A percentile compares a stretch with the other conserved stretches of the same genome.
phyloP scores from a whole-genome alignment of 2,329 filamentous ascomycete genomes.

The Hymenotorrendiella dingleyae region DNA sequence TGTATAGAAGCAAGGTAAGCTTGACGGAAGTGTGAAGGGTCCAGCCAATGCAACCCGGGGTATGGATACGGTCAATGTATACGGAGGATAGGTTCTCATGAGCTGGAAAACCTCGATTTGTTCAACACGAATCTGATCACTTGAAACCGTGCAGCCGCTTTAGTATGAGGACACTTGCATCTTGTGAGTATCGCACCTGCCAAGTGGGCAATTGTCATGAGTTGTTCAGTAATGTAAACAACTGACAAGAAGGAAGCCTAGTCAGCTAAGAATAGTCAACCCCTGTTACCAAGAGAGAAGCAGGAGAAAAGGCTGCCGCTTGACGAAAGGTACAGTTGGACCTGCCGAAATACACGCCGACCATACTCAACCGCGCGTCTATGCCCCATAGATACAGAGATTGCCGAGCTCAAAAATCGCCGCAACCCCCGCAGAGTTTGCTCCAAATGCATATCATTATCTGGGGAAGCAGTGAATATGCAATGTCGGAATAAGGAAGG shows the following conservation, averaged over 20 bases:
- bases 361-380: neutral
- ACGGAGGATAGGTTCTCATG: neutral
- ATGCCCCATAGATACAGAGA: neutral
- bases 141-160: neutral
- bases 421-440: neutral
- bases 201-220: slow-evolving; percentile 3
- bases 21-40: slow-evolving; percentile 8
- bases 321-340: neutral
- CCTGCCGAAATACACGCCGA: neutral
- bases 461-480: neutral
- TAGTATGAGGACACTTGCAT: neutral
- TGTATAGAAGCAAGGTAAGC: slow-evolving; percentile 21
- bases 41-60: slow-evolving; percentile 7
- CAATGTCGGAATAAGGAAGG: neutral
- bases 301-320: neutral
- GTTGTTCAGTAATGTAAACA: neutral
- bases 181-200: neutral
- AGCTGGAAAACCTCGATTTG: neutral
- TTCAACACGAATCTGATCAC: slow-evolving; percentile 2
- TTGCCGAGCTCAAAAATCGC: neutral
- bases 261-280: slow-evolving; percentile 1
- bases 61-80: slow-evolving; percentile 10
- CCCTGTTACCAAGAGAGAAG: neutral
- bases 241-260: neutral
- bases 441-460: neutral